Evolutionary conservation across 2,329 filamentous ascomycete genomes (phyloP).

Genomic region (Fusarium newnesense): DNA sequence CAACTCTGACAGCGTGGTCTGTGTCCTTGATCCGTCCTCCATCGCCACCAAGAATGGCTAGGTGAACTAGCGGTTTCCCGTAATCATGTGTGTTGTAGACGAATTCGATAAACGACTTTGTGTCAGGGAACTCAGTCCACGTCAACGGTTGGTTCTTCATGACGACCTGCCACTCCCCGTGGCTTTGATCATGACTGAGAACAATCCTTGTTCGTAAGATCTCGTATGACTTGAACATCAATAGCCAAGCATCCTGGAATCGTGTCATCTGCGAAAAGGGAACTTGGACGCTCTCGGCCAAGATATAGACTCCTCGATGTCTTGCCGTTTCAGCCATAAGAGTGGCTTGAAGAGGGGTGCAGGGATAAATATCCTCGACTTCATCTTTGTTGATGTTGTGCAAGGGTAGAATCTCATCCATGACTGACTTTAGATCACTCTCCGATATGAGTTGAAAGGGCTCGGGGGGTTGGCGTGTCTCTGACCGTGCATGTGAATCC

Average conservation of each 20-base stretch:
- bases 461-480: neutral
- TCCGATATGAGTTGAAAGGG: neutral
- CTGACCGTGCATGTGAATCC: no score
- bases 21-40: neutral
- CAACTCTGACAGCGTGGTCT: neutral
- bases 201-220: neutral
- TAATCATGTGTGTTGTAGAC: neutral
- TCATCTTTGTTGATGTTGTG: neutral
- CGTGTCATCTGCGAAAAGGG: neutral
- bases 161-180: neutral
- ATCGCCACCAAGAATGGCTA: neutral
- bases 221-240: neutral
- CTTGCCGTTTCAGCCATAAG: neutral
- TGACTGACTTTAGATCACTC: neutral
- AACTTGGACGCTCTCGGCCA: neutral
- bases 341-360: neutral
- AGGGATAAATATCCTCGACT: neutral
- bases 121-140: neutral
- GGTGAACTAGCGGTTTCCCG: neutral
- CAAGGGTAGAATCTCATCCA: neutral
- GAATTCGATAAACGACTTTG: neutral
- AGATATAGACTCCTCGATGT: neutral
- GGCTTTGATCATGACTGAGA: neutral
- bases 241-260: neutral
- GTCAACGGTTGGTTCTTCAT: neutral